These are phyloP conservation scores for Dioscorea dumetorum DNA, from an alignment of 106 monocot species.

Conservation along the genomic window DNA sequence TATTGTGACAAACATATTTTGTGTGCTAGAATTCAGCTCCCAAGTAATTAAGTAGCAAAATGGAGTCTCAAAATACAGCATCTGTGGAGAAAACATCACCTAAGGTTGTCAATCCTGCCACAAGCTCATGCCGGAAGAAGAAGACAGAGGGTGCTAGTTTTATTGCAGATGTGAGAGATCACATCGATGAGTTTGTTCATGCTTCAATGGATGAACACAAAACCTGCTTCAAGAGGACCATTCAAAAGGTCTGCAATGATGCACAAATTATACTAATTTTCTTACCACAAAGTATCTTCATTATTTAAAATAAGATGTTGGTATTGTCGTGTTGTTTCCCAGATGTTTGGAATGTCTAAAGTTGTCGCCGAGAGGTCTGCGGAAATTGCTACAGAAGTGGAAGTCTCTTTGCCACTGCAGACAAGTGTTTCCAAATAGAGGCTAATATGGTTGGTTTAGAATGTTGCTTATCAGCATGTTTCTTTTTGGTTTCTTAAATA, in stretches of 20 bases:
- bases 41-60: not conserved
- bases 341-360: conserved; percentile 74
- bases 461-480: too few relatives aligned
- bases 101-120: conserved; percentile 12
- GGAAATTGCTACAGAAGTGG: conserved; percentile 18
- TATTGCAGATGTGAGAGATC: conserved; percentile 28
- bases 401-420: conserved; percentile 39
- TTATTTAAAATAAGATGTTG: not conserved
- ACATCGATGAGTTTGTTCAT: conserved; percentile 42
- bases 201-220: conserved; percentile 53
- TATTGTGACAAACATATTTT: too few relatives aligned
- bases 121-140: conserved; percentile 50
- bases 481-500: too few relatives aligned
- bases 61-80: conserved; percentile 16
- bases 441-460: too few relatives aligned
- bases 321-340: not conserved
- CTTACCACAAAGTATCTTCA: not conserved
- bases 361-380: conserved; percentile 23
- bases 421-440: conserved; percentile 33
- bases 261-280: not conserved
- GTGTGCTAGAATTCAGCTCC: too few relatives aligned
- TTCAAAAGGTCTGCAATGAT: conserved; percentile 17
- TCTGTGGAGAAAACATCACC: not conserved
- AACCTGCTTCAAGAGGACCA: conserved; percentile 38
- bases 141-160: conserved; percentile 46